Base-by-base conservation (phyloP, 2,329 filamentous ascomycete genomes). In the Neopestalotiopsis sp. region DNA sequence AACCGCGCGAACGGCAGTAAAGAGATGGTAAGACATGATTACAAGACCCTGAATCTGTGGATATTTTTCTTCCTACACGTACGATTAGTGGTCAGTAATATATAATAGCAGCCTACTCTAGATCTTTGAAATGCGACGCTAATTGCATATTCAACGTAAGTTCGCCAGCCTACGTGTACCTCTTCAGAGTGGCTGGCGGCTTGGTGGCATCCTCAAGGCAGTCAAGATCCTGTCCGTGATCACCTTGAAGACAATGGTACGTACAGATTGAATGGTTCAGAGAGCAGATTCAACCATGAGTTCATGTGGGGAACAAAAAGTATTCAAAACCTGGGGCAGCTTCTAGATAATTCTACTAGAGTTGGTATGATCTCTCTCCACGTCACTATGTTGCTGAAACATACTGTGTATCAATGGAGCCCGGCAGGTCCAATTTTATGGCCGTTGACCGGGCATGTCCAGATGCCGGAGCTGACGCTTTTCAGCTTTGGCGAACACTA, bases 11-110 rank as follows among this genome's bases (percentile, higher is more conserved):
- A 73, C 64, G 12, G 62, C 67, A 63, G 68, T 69, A 45, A 75
- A 68, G 34, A 71, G 34, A 20, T 74, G 72, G 57, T 69, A 66
- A 65, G 72, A 74, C 74, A 77, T 77, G 30, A 40, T 69, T 24
- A 24, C 24, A 24, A 3, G 24, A 24, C 24, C 24, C 24, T 24
- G 2, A 24, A 24, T 10, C 10, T 9, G 6, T 63, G 30, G 34
- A 6, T 38, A 38, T 38, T 38, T 38, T 6, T 5, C 34, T 38
- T 1, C 10, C 1, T 38, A 38, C 10, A 38, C 2, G 34, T 38
- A 2, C 34, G 6, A 10, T 38, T 38, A 38, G 34, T 38, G 4
- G 10, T 38, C 10, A 38, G 6, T 10, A 6, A 38, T 6, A 7
- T 6, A 38, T 24, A 24, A 24, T 24, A 24, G 24, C 24, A 10